Percentiles rank a stretch among this genome's conserved stretches.
These are phyloP conservation scores for Mucor mucedo DNA, from an alignment of 371 early-diverging fungal species.

Conservation along the genomic window DNA sequence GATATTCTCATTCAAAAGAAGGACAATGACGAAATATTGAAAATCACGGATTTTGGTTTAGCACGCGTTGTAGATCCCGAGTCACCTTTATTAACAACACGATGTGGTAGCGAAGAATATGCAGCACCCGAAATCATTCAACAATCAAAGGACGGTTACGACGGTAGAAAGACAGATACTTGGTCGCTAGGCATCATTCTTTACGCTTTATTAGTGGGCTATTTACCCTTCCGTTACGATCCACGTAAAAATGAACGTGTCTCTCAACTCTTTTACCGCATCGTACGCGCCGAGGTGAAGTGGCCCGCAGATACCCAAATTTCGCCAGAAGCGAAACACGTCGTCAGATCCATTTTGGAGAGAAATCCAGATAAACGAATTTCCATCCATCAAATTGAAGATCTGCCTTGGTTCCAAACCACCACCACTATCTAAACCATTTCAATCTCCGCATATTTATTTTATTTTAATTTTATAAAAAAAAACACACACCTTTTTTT, in stretches of 20 bases:
- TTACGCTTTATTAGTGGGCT: slow-evolving; percentile 61
- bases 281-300: slow-evolving; percentile 47
- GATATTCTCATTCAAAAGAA: slow-evolving; percentile 33
- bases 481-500: slow-evolving; percentile 3
- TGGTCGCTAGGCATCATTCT: slow-evolving; percentile 80
- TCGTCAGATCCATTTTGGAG: slow-evolving; percentile 43
- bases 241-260: slow-evolving; percentile 46
- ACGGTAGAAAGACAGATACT: slow-evolving; percentile 68
- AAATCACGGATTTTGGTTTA: slow-evolving; percentile 73
- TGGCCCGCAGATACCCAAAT: slow-evolving; percentile 42
- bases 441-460: too few species aligned
- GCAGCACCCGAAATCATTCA: slow-evolving; percentile 88
- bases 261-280: slow-evolving; percentile 54
- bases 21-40: slow-evolving; percentile 44
- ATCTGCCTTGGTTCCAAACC: slow-evolving; percentile 39
- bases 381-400: slow-evolving; percentile 36
- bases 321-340: slow-evolving; percentile 39
- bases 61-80: slow-evolving; percentile 56
- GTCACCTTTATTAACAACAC: slow-evolving; percentile 52
- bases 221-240: slow-evolving; percentile 61
- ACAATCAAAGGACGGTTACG: slow-evolving; percentile 54
- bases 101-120: slow-evolving; percentile 80
- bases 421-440: neutral
- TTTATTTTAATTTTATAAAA: neutral
- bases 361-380: slow-evolving; percentile 48